Percentiles rank a stretch among this genome's conserved stretches.
Evolutionary conservation across 345 rosid genomes (phyloP).

Genomic region (Hibiscus tridactylites): DNA sequence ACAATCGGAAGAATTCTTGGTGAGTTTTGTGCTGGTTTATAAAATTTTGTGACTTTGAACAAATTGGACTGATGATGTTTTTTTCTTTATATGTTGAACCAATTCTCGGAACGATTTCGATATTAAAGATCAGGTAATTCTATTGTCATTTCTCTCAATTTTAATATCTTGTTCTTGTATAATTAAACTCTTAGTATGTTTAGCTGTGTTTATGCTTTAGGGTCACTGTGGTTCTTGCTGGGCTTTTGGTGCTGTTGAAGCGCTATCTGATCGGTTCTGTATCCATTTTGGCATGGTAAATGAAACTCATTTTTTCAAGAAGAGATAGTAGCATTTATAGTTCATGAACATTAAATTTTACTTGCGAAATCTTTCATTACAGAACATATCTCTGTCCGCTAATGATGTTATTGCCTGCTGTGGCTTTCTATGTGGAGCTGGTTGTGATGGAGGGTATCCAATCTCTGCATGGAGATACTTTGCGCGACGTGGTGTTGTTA

Average conservation of each 20-base stretch:
- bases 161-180: not conserved
- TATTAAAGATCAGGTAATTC: conserved; percentile 74
- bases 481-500: conserved; percentile 68
- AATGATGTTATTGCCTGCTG: conserved; percentile 95
- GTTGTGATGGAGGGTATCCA: conserved; percentile 92
- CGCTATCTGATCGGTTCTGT: conserved; percentile 96
- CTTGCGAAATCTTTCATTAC: conserved; percentile 14
- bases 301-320: not conserved
- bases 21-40: conserved; percentile 20
- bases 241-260: conserved; percentile 98
- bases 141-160: conserved; percentile 4
- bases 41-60: not conserved
- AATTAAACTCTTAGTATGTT: conserved; percentile 12
- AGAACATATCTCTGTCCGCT: conserved; percentile 79
- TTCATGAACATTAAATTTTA: not conserved
- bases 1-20: conserved; percentile 82
- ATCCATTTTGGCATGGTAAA: conserved; percentile 72
- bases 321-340: not conserved
- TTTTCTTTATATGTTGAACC: conserved; percentile 13
- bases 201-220: conserved; percentile 30
- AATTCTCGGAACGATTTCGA: conserved; percentile 24
- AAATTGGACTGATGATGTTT: conserved; percentile 30
- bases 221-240: conserved; percentile 99
- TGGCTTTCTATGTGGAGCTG: conserved; percentile 83
- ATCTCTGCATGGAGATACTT: conserved; percentile 84